Conservation (phyloP, 345 rosid genomes). For the Citrus sp. region DNA sequence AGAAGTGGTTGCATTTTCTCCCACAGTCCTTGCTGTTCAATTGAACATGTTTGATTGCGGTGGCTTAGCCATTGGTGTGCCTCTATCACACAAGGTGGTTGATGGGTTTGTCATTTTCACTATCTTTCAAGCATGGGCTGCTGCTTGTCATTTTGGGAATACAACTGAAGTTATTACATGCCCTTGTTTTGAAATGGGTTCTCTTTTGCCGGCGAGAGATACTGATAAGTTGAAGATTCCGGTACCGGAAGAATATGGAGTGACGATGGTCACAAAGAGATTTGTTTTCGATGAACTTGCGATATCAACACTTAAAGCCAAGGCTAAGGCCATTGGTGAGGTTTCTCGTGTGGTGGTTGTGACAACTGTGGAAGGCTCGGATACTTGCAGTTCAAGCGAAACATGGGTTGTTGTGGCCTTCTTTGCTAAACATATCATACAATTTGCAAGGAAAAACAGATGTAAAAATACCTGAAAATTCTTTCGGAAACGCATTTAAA, state of each 20-base stretch:
- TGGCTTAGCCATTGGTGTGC: conserved; percentile 19
- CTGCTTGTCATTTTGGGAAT: not conserved
- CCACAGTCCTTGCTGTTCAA: conserved; percentile 16
- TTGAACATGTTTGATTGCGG: conserved; percentile 23
- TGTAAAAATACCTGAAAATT: not conserved
- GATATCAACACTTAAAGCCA: conserved; percentile 13
- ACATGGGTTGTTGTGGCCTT: conserved; percentile 6
- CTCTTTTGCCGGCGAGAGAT: conserved; percentile 15
- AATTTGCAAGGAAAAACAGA: conserved; percentile 17
- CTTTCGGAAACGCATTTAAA: conserved; percentile 9
- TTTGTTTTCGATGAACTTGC: conserved; percentile 14
- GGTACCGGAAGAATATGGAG: not conserved
- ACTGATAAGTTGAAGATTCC: not conserved
- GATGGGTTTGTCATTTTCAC: conserved; percentile 20
- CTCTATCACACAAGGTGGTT: conserved; percentile 14
- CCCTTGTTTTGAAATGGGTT: not conserved
- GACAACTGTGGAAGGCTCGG: conserved; percentile 22
- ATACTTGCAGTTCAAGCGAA: not conserved
- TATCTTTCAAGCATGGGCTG: conserved; percentile 25
- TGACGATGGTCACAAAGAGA: conserved; percentile 11
- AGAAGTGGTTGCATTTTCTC: not conserved
- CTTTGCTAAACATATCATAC: conserved; percentile 7
- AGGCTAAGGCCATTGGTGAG: not conserved
- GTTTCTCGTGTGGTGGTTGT: conserved; percentile 20
- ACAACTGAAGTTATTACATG: not conserved